Conservation (phyloP, 202 grass and related monocot species). For the Elaeis oleifera region DNA sequence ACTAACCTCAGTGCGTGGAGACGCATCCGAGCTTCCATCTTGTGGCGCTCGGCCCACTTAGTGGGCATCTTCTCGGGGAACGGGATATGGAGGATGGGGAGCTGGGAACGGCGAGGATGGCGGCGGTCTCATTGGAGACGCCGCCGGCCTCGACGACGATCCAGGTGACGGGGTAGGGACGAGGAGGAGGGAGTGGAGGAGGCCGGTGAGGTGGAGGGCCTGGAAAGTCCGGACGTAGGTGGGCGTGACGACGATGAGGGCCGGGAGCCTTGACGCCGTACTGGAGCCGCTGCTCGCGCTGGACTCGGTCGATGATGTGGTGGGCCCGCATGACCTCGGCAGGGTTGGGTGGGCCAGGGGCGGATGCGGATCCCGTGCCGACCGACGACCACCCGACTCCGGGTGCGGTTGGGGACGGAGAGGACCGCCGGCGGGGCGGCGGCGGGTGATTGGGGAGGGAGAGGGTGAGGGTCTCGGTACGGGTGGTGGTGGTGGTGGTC, state of each 20-base stretch:
- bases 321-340: neutral
- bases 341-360: neutral
- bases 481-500: neutral
- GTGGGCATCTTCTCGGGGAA: constrained; percentile 22
- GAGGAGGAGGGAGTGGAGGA: constrained; percentile 43
- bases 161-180: constrained; percentile 48
- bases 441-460: neutral
- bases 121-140: constrained; percentile 41
- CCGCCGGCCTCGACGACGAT: constrained; percentile 51
- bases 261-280: constrained; percentile 14
- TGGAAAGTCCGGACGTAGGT: constrained; percentile 21
- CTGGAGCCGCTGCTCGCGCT: constrained; percentile 53
- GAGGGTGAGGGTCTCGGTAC: neutral
- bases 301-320: constrained; percentile 25
- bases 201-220: constrained; percentile 9
- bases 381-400: neutral
- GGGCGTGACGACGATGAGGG: constrained; percentile 35
- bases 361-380: constrained; percentile 10
- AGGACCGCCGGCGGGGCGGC: neutral
- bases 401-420: neutral
- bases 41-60: constrained; percentile 6
- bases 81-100: constrained; percentile 44
- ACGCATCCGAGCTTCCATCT: constrained; percentile 41
- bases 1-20: constrained; percentile 56
- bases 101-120: constrained; percentile 42